phyloP scores from a whole-genome alignment of 371 early-diverging fungal genomes.

The Choanephora cucurbitarum region DNA sequence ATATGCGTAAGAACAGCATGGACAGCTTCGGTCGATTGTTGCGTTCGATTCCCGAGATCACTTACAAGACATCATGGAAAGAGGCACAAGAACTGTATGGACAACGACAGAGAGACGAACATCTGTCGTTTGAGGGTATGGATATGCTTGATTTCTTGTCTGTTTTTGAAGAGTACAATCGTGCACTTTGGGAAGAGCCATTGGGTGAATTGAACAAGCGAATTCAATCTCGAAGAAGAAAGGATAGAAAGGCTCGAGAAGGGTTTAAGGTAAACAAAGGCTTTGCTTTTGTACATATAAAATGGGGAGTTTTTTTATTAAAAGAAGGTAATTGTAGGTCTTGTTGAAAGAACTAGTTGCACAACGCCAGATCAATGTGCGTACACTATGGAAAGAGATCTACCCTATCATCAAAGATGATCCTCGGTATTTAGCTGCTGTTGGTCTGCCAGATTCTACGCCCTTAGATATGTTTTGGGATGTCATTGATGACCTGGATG shows the following conservation, averaged over 20 bases:
- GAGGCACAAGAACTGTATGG: conserved; percentile 55
- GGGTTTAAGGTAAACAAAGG: conserved; percentile 56
- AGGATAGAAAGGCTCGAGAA: conserved; percentile 73
- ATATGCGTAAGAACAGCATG: conserved; percentile 65
- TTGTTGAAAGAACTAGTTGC: conserved; percentile 62
- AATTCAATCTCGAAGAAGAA: conserved; percentile 46
- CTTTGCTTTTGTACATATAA: no score
- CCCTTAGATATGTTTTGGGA: conserved; percentile 95
- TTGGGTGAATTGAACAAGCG: conserved; percentile 40
- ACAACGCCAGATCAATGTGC: conserved; percentile 63
- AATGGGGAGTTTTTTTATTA: no score
- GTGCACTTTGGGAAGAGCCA: conserved; percentile 65
- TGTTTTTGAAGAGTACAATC: conserved; percentile 80
- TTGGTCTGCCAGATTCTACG: conserved; percentile 84
- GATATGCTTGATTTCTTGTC: conserved; percentile 79
- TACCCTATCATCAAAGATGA: conserved; percentile 77
- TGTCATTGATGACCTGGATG: conserved; percentile 77
- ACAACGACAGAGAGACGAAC: conserved; percentile 48
- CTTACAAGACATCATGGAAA: conserved; percentile 67
- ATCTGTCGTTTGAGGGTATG: conserved; percentile 66
- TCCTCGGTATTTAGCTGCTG: conserved; percentile 66
- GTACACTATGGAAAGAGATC: conserved; percentile 83
- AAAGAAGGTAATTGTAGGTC: conserved; percentile 33
- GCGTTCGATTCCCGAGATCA: conserved; percentile 64
- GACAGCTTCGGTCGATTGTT: conserved; percentile 61